Conservation (phyloP, 306 rosid genomes). For the Casuarina equisetifolia region DNA sequence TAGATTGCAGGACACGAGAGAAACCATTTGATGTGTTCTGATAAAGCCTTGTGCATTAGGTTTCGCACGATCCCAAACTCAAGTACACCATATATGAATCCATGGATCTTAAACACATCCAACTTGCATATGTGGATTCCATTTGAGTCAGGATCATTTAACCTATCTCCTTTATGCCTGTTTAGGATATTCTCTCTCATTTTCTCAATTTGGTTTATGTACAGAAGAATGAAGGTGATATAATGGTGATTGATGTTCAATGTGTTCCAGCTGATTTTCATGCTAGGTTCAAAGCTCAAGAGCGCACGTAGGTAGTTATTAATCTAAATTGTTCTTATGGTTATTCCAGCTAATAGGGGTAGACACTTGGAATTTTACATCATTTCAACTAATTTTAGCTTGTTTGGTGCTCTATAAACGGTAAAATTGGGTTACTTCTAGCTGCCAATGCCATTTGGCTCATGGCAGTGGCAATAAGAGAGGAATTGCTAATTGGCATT, state of each 20-base stretch:
- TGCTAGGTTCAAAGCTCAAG: slow-evolving; percentile 84
- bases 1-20: no score
- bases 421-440: neutral
- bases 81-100: no score
- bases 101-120: no score
- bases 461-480: neutral
- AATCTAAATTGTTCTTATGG: slow-evolving; percentile 16
- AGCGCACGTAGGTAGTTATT: slow-evolving; percentile 82
- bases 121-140: neutral
- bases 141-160: neutral
- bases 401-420: neutral
- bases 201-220: slow-evolving; percentile 22
- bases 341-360: neutral
- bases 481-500: neutral
- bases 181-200: slow-evolving; percentile 24
- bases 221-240: slow-evolving; percentile 75
- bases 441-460: neutral
- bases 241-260: slow-evolving; percentile 72
- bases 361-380: neutral
- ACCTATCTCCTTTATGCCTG: neutral
- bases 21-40: no score
- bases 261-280: slow-evolving; percentile 77
- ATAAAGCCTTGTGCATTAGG: no score
- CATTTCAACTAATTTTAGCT: neutral
- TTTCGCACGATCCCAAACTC: no score